Base-by-base conservation (phyloP, 768 basidiomycete genomes). In the Grammothele lineata region DNA sequence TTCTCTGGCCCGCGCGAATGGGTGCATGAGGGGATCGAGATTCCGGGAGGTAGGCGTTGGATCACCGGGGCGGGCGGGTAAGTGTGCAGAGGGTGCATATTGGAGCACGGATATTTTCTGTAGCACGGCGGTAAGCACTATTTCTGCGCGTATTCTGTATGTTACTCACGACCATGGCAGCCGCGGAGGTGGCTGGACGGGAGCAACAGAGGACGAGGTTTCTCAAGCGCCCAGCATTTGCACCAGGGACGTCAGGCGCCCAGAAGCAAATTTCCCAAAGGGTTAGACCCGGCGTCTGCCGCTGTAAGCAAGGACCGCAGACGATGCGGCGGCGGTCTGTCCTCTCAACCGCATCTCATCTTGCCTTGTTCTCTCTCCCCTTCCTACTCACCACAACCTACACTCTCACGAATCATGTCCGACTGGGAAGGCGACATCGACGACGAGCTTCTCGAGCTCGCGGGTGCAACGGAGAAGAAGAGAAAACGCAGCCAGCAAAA, bases 21-120 rank as follows among this genome's bases (percentile, higher is more conserved):
- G 96, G 60, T 99, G 96, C 67, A 92, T 83, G n/a, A 92, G 71
- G 0, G 95, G 93, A 62, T 97, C 85, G 36, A 98, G 78, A 67
- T 99, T 99, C 43, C 96, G 77, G 7, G 88, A 88, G 3, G 83
- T 81, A 0, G 94, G 95, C 0, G 87, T 88, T 12, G 90, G 86
- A 58, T 93, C 89, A 19, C 92, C 89, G 9, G 78, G 81, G 12
- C 88, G 75, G 25, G 71, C 65, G 11, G 92, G 88, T 4, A 92
- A 69, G 67, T 92, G 87, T 1, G 72, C 66, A 24, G 84, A 76
- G 3, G 83, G 84, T 12, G 83, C 84, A 80, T 91, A 91, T 59
- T 92, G 87, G 1, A 93, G 74, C 23, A 92, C 87, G 21, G 81
- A 82, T 36, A 93, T 88, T 85, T 88, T 90, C 90, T 92, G 44